These are phyloP conservation scores for Schizopora paradoxa DNA, from an alignment of 1,284 basidiomycete species.

Conservation along the genomic window DNA sequence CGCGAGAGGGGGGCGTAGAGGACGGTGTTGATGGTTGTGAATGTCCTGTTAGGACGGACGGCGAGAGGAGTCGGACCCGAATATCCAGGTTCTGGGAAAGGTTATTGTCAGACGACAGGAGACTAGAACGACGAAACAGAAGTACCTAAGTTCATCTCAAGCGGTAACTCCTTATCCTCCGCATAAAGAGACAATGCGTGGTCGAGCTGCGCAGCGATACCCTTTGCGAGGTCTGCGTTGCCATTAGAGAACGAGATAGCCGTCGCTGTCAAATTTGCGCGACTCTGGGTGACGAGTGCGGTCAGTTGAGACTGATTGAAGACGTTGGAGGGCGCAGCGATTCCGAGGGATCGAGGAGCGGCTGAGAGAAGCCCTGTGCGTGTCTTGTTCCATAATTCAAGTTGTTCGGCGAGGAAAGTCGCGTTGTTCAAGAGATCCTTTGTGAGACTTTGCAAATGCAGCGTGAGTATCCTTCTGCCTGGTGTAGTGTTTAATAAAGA, in stretches of 20 bases:
- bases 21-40: slow-evolving; percentile 16
- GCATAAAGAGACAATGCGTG: slow-evolving; percentile 12
- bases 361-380: slow-evolving; percentile 15
- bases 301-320: slow-evolving; percentile 7
- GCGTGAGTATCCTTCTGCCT: not conserved
- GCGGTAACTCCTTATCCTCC: slow-evolving; percentile 3
- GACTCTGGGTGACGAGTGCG: slow-evolving; percentile 6
- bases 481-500: not conserved
- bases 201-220: slow-evolving; percentile 9
- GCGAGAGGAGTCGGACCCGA: slow-evolving; percentile 16
- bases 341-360: slow-evolving; percentile 4
- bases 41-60: slow-evolving; percentile 12
- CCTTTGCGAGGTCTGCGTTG: slow-evolving; percentile 14
- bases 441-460: slow-evolving; percentile 4
- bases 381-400: slow-evolving; percentile 14
- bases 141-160: slow-evolving; percentile 17
- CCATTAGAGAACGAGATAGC: slow-evolving; percentile 14
- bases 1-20: slow-evolving; percentile 18
- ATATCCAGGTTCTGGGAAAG: slow-evolving; percentile 18
- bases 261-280: not conserved
- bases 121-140: not conserved
- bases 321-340: slow-evolving; percentile 13
- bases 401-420: slow-evolving; percentile 15
- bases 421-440: slow-evolving; percentile 10
- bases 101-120: not conserved